Conservation (phyloP, 2,329 filamentous ascomycete genomes). For the Arthrobotrys conoides region DNA sequence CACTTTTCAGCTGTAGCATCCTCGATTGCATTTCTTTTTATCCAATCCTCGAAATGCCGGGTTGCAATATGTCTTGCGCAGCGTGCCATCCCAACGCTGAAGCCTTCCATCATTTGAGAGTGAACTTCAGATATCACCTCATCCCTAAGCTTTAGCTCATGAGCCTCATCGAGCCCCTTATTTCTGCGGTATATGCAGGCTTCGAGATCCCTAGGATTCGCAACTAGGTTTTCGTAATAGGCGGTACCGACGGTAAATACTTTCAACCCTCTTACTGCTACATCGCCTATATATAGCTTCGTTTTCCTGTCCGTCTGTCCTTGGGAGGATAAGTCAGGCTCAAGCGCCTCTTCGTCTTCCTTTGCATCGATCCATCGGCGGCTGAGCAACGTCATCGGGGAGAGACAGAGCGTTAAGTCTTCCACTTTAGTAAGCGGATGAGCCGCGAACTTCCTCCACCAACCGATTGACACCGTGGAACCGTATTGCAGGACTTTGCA, state of each 20-base stretch:
- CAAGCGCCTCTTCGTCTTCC: background rate
- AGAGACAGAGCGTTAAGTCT: background rate
- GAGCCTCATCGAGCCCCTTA: background rate
- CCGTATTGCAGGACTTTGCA: background rate
- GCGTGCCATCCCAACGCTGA: background rate
- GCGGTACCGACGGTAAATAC: background rate
- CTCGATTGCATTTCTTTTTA: background rate
- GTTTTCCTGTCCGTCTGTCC: background rate
- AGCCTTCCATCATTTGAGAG: background rate
- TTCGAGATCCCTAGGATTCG: background rate
- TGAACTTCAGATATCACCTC: background rate
- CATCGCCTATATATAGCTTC: background rate
- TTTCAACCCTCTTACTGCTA: conserved; percentile 9
- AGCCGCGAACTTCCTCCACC: conserved; percentile 22
- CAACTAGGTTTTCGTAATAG: background rate
- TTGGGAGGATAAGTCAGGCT: background rate
- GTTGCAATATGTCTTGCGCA: background rate
- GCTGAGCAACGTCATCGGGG: background rate
- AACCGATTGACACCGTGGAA: background rate
- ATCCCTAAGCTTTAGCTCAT: background rate
- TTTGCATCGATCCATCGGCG: background rate
- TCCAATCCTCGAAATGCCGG: background rate
- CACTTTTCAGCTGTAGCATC: background rate
- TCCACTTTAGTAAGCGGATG: conserved; percentile 6
- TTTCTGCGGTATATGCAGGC: conserved; percentile 8